Base-by-base conservation (phyloP, 2,329 filamentous ascomycete genomes). In the Magnaporthiopsis poae region DNA sequence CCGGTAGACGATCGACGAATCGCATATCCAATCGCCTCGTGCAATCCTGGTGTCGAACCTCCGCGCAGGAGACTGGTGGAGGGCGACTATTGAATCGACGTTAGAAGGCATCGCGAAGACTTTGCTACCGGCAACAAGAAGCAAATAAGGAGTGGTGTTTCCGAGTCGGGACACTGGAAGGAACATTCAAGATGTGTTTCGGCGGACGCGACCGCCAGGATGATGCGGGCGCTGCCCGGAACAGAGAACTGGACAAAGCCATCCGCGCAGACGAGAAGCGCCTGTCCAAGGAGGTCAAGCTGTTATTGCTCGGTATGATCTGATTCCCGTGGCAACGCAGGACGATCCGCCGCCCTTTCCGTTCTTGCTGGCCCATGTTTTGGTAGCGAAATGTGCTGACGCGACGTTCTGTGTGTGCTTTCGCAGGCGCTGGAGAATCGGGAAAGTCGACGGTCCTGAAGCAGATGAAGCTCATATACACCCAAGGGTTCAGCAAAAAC, bases 391-490 rank as follows among this genome's bases (percentile, higher is more conserved):
- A 27, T 56, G 35, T 61, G 52, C 65, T 66, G 21, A 64, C 65
- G 13, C 35, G 35, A 8, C 65, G 18, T 36, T 27, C 13, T 11
- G 25, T 63, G 13, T 25, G 4, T 15, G 61, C 12, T 62, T 25
- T n/a, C 35, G n/a, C 35, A 97, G 93, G 94, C 77, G 94, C 94
- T 73, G 94, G 94, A 75, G 94, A 98, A 80, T 95, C 90, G 68
- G 91, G 94, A 71, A 98, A 98, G 80, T 97, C 94, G 11, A 98
- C 94, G 1, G 93, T 98, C 68, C 86, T 98, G 71, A 98, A 98
- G 81, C 94, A 98, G 82, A 98, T 99, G 95, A 94, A 94, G 77
- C 88, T 99, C 78, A 97, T 99, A 72, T 95, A 98, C 77, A 88
- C 92, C 18, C 88, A 92, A 77, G 94, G 95, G 64, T 98, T 98